These are phyloP conservation scores for Lactarius trivialis DNA, from an alignment of 768 basidiomycete genomes.

Conservation along the genomic window DNA sequence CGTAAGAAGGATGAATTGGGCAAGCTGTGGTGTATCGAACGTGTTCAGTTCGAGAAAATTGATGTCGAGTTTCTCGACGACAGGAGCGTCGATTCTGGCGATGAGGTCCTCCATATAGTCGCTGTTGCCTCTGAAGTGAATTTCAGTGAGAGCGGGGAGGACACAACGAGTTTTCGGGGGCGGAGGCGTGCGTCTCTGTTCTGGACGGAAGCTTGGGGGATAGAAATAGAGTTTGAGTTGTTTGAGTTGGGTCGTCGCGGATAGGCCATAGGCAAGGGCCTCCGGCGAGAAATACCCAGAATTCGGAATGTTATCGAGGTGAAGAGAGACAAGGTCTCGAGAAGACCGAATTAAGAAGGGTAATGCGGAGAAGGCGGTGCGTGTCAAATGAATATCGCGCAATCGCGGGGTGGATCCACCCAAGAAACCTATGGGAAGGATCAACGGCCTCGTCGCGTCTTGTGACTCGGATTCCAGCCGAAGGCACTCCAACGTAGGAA, in stretches of 20 bases:
- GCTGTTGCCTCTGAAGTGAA: neutral
- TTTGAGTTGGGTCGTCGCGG: neutral
- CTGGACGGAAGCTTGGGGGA: neutral
- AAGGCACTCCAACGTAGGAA: neutral
- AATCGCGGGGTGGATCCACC: neutral
- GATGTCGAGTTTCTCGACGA: neutral
- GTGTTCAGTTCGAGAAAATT: neutral
- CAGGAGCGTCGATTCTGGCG: neutral
- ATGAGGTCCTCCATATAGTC: neutral
- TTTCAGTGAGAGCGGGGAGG: neutral
- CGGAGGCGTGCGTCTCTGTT: too few species aligned
- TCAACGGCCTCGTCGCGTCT: neutral
- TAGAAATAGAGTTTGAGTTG: neutral
- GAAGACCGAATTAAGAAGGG: neutral
- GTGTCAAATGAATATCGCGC: neutral
- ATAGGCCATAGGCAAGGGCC: neutral
- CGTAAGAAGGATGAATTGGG: neutral
- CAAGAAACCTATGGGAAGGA: neutral
- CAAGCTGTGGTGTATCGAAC: neutral
- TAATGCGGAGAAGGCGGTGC: slow-evolving; percentile 1
- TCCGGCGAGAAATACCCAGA: neutral
- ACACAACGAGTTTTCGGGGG: neutral
- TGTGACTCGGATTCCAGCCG: neutral
- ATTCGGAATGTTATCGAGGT: neutral
- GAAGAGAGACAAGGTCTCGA: neutral